Conservation (phyloP, 805 yeast genomes). For the Candida coquimbonensis region DNA sequence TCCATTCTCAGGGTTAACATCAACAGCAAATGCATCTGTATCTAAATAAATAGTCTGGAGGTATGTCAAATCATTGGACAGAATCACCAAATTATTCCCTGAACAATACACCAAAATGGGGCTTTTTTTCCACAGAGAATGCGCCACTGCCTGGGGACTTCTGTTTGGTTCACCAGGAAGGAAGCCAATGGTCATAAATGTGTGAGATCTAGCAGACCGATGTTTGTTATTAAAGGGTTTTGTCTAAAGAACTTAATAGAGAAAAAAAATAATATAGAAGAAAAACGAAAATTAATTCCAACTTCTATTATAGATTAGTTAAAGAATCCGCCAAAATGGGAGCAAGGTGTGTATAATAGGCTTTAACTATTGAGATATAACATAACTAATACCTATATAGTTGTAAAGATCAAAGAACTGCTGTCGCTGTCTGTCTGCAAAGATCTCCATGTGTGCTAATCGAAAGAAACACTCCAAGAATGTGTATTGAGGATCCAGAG, state of each 20-base stretch:
- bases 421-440: conserved; percentile 93
- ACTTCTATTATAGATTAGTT: background rate
- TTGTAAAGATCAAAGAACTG: conserved; percentile 89
- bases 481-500: conserved; percentile 78
- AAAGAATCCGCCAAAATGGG: conserved; percentile 32
- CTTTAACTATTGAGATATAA: background rate
- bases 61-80: conserved; percentile 43
- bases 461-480: conserved; percentile 82
- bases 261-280: background rate
- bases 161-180: conserved; percentile 83
- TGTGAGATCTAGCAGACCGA: background rate
- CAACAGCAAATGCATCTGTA: conserved; percentile 58
- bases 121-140: conserved; percentile 53
- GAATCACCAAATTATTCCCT: conserved; percentile 75
- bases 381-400: conserved; percentile 29
- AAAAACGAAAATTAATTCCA: background rate
- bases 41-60: conserved; percentile 75
- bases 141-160: conserved; percentile 46
- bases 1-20: conserved; percentile 57
- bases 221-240: background rate
- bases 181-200: conserved; percentile 50
- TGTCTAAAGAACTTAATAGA: background rate
- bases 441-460: conserved; percentile 94
- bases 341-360: conserved; percentile 35
- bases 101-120: conserved; percentile 60